phyloP scores from a whole-genome alignment of 257 asterid genomes.

The Solanum sejunctum region DNA sequence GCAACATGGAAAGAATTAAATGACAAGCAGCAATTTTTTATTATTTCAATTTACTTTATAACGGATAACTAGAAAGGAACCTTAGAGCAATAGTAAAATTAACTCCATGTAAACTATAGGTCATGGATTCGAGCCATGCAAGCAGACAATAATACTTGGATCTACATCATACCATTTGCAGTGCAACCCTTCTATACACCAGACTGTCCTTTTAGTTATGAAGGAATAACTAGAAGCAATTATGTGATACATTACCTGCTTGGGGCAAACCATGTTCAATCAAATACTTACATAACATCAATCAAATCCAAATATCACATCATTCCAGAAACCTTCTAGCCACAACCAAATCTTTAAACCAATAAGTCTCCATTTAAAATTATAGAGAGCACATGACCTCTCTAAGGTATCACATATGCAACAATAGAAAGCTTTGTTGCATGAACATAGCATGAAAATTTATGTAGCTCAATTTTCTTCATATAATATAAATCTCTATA shows the following conservation, averaged over 20 bases:
- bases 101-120: too few species aligned
- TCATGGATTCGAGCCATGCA: background rate
- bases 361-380: background rate
- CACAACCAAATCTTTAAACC: background rate
- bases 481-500: background rate
- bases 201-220: background rate
- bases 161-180: background rate
- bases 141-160: background rate
- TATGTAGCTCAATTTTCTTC: background rate
- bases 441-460: background rate
- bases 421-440: background rate
- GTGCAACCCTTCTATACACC: too few species aligned
- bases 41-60: background rate
- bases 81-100: background rate
- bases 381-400: background rate
- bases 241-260: background rate
- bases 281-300: background rate
- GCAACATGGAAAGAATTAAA: background rate
- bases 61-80: background rate
- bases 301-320: background rate
- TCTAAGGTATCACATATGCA: background rate
- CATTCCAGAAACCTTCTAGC: background rate
- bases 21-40: background rate
- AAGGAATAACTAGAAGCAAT: background rate
- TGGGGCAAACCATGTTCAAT: background rate